A percentile compares a stretch with the other conserved stretches of the same genome.
These are phyloP conservation scores for Emydomyces testavorans DNA, from an alignment of 2,329 filamentous ascomycete genomes.

Conservation along the genomic window DNA sequence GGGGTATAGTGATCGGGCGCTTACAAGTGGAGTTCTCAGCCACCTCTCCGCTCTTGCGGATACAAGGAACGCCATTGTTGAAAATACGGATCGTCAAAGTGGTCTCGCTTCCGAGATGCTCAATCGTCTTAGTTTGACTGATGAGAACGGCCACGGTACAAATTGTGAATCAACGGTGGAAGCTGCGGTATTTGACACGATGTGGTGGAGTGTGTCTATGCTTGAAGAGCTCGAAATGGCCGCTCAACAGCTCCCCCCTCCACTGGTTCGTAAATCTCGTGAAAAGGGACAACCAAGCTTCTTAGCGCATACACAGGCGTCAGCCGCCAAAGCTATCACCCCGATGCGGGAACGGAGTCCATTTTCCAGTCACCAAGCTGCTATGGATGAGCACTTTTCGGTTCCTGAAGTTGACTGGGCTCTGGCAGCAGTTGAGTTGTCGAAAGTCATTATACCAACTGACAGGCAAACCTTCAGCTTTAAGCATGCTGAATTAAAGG, in stretches of 20 bases:
- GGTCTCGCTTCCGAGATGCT: conserved; percentile 51
- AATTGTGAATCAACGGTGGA: conserved; percentile 16
- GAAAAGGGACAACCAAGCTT: conserved; percentile 56
- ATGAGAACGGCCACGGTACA: conserved; percentile 15
- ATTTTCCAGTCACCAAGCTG: conserved; percentile 29
- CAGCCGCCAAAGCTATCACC: conserved; percentile 64
- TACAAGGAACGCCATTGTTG: conserved; percentile 22
- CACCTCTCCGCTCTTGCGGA: conserved; percentile 74
- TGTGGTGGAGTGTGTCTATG: conserved; percentile 58
- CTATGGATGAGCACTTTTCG: conserved; percentile 35
- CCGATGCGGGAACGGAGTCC: conserved; percentile 46
- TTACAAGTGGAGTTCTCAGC: conserved; percentile 78
- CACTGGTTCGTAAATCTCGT: conserved; percentile 45
- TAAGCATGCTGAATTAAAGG: conserved; percentile 65
- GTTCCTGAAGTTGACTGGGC: conserved; percentile 78
- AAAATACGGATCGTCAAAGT: conserved; percentile 22
- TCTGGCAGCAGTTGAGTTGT: conserved; percentile 69
- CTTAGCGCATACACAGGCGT: conserved; percentile 78
- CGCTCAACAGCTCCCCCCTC: conserved; percentile 41
- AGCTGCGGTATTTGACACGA: conserved; percentile 47
- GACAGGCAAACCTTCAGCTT: conserved; percentile 65
- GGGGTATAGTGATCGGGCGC: conserved; percentile 84
- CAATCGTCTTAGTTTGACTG: conserved; percentile 27
- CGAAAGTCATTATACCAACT: conserved; percentile 66
- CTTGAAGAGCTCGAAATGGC: conserved; percentile 59